Evolutionary conservation across 768 basidiomycete species (phyloP), one percentile per base, ranked within the genome.

Genomic region (Russula brevipes): DNA sequence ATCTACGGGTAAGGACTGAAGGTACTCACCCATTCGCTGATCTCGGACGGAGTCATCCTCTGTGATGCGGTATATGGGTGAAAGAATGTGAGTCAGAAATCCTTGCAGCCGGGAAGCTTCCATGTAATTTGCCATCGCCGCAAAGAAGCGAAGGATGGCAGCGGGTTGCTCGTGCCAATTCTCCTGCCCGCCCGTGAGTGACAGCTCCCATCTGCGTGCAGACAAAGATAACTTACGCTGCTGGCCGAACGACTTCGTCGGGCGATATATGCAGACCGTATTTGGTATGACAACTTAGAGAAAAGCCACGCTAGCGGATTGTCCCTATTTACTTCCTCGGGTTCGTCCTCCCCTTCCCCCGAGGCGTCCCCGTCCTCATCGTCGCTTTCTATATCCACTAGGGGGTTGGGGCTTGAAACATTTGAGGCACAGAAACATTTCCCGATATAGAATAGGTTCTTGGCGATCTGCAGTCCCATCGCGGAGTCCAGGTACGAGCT

Each of bases 401-500:
- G 54, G 14, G 73, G 72, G 19, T 70, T 68, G 17, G 54, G 39
- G 36, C 54, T 30, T 17, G 60, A 68, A 31, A 70, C 57, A 17
- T 79, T 74, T 39, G 81, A 70, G 31, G 78, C 74, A 62, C 78
- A 80, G 73, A 91, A 96, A 72, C 87, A 88, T 74, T 91, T 94
- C 30, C 91, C 92, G n/a, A 96, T 76, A 71, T 89, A 94, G 70
- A 95, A 93, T 31, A 98, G 73, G 69, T 98, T 93, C 78, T 97
- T 98, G 69, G 96, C 92, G 10, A 92, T 76, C 75, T 98, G 93
- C 67, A 93, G 71, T 62, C 86, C 80, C n/a, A 91, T 78, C 0
- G 80, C 70, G 30, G 86, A 85, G 66, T 91, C 89, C 50, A 93
- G 74, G 64, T 91, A 82, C 16, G 86, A 81, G 70, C 94, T 93